Conservation (phyloP, 108 stramenopile genomes). For the Skeletonema menzelii region DNA sequence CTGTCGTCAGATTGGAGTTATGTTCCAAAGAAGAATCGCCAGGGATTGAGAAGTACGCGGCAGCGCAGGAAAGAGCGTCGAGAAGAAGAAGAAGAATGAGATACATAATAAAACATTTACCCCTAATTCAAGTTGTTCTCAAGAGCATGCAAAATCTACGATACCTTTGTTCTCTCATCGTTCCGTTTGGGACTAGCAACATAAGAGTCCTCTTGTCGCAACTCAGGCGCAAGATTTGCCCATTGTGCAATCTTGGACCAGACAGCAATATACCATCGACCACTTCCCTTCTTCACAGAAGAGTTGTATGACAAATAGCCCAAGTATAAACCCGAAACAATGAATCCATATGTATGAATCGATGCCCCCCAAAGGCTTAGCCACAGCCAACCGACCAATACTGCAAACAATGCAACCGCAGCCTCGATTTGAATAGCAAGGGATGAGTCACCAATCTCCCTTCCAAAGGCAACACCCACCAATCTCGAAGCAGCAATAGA, state of each 20-base stretch:
- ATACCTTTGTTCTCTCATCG: background rate
- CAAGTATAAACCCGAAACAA: conserved; percentile 10
- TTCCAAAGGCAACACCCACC: conserved; percentile 29
- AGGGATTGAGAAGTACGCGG: conserved; percentile 26
- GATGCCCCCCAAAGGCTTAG: conserved; percentile 20
- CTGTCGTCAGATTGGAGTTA: conserved; percentile 21
- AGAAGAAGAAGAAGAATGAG: background rate
- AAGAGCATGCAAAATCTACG: background rate
- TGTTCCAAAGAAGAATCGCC: conserved; percentile 29
- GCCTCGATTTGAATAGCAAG: conserved; percentile 2
- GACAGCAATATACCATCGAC: conserved; percentile 29
- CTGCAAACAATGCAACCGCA: conserved; percentile 2
- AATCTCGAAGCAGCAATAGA: conserved; percentile 17
- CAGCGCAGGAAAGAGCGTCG: conserved; percentile 19
- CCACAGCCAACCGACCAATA: conserved; percentile 23
- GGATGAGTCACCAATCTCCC: conserved; percentile 28
- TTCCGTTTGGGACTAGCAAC: background rate
- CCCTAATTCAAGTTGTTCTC: background rate
- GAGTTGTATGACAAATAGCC: conserved; percentile 6
- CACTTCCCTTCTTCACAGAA: conserved; percentile 10
- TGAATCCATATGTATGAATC: background rate
- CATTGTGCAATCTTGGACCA: conserved; percentile 42
- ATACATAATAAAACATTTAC: background rate
- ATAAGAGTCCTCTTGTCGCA: conserved; percentile 46
- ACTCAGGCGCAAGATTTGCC: conserved; percentile 37